These are phyloP conservation scores for Salix suchowensis DNA, from an alignment of 345 rosid species.

Conservation along the genomic window DNA sequence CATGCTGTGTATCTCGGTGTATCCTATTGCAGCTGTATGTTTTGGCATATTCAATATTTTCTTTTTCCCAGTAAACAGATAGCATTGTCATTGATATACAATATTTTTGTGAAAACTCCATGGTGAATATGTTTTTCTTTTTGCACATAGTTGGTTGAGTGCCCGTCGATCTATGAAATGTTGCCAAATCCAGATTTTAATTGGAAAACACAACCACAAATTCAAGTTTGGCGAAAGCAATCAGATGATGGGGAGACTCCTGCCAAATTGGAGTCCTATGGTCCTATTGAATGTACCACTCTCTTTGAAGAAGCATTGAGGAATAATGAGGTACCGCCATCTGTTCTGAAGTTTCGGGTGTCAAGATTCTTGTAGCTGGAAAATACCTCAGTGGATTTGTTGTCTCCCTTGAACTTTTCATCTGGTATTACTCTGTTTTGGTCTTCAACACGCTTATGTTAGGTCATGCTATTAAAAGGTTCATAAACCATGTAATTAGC, in stretches of 20 bases:
- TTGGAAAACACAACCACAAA: conserved; percentile 63
- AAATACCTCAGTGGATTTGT: background rate
- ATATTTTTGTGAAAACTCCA: background rate
- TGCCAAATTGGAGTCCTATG: conserved; percentile 54
- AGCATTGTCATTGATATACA: background rate
- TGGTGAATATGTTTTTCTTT: background rate
- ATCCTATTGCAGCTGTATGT: background rate
- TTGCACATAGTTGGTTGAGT: conserved; percentile 61
- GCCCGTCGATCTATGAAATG: conserved; percentile 91
- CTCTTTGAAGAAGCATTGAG: conserved; percentile 67
- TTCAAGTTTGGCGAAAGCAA: conserved; percentile 66
- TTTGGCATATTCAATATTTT: background rate
- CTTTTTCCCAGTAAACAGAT: background rate
- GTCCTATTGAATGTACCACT: conserved; percentile 41
- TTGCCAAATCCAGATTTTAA: conserved; percentile 70
- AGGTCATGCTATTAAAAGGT: background rate
- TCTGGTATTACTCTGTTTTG: background rate
- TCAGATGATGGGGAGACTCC: conserved; percentile 39
- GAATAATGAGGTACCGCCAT: conserved; percentile 58
- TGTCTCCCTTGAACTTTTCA: background rate
- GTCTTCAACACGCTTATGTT: background rate
- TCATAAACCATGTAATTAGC: background rate
- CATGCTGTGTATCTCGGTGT: background rate
- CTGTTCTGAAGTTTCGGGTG: background rate
- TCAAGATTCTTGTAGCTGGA: background rate